Base-by-base conservation (phyloP, 2,329 filamentous ascomycete species). In the Colletotrichum tropicicola region DNA sequence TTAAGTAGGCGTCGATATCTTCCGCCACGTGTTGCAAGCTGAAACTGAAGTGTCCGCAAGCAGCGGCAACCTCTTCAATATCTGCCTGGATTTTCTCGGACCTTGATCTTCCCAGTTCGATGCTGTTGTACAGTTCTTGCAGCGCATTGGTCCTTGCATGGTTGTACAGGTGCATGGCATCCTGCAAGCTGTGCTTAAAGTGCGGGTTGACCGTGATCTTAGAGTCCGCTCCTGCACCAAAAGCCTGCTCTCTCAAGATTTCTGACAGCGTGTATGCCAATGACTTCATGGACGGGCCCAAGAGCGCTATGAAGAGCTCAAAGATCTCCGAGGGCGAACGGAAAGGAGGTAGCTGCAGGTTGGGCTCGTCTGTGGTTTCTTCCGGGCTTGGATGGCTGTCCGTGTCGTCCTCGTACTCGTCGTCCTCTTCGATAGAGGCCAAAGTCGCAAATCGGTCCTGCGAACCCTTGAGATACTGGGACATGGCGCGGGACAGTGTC, bases 31-130 rank as follows among this genome's bases (percentile, higher is more conserved):
- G 92, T 68, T 96, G 88, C 25, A 99, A 82, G 44, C 92, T 97
- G 75, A 96, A 98, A 73, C 92, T 95, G 74, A 98, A 99, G 77
- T 98, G 94, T 0, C 96, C 95, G 73, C 96, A 99, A 60, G 94
- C 97, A n/a, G 96, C 95, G 41, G 95, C 94, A 10, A 98, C 94
- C 77, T 99, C 96, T 75, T 99, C 96, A 61, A 97, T 94, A 75
- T 98, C 96, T 3, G 95, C 96, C 73, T 97, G 91, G 8, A 95
- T 86, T 67, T 91, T 91, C 55, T 93, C 85, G 0, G 91, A 90
- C 43, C 89, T 86, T 3, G 89, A 82, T 62, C 88, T 88, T 10
- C 87, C 88, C 39, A 94, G 83, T 70, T 94, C 90, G 65, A 94
- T 93, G 54, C 87, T 92, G 68, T 87, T 89, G 77, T 99, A 98